Evolutionary conservation across 2,329 filamentous ascomycete genomes (phyloP).

Genomic region (Magnaporthiopsis poae): DNA sequence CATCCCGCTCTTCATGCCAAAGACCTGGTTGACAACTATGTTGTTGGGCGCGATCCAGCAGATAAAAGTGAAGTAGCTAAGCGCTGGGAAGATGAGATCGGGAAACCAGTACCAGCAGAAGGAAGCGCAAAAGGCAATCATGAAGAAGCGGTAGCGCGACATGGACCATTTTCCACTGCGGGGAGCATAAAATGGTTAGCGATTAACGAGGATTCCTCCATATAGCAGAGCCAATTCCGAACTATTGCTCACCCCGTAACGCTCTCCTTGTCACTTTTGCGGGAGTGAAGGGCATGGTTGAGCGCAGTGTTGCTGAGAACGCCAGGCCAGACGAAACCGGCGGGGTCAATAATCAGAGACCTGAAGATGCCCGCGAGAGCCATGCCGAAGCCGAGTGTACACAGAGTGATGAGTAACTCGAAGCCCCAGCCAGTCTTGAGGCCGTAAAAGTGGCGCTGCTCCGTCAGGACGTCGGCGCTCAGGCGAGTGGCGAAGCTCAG

Average conservation of each 20-base stretch:
- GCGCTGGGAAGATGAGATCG: conserved; percentile 51
- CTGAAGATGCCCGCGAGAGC: conserved; percentile 36
- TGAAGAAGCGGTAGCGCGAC: conserved; percentile 33
- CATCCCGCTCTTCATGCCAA: conserved; percentile 51
- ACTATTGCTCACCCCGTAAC: background rate
- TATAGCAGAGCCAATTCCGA: background rate
- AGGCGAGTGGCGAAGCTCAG: conserved; percentile 32
- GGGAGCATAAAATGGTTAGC: background rate
- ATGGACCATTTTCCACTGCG: conserved; percentile 28
- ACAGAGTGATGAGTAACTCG: conserved; percentile 30
- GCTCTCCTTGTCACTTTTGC: conserved; percentile 22
- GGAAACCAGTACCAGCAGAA: conserved; percentile 53
- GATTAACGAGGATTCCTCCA: background rate
- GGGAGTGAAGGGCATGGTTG: conserved; percentile 30
- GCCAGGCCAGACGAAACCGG: conserved; percentile 42
- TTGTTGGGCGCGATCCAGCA: conserved; percentile 55
- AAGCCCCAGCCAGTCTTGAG: conserved; percentile 35
- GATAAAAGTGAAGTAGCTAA: conserved; percentile 51
- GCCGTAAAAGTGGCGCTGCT: conserved; percentile 31
- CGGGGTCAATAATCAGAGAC: conserved; percentile 34
- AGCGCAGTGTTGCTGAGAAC: conserved; percentile 39
- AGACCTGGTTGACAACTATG: conserved; percentile 53
- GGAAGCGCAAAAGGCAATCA: conserved; percentile 37
- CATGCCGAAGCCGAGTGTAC: conserved; percentile 36
- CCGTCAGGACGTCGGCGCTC: conserved; percentile 25